Evolutionary conservation across 768 basidiomycete species (phyloP).

Genomic region (Suillus ampliporus): DNA sequence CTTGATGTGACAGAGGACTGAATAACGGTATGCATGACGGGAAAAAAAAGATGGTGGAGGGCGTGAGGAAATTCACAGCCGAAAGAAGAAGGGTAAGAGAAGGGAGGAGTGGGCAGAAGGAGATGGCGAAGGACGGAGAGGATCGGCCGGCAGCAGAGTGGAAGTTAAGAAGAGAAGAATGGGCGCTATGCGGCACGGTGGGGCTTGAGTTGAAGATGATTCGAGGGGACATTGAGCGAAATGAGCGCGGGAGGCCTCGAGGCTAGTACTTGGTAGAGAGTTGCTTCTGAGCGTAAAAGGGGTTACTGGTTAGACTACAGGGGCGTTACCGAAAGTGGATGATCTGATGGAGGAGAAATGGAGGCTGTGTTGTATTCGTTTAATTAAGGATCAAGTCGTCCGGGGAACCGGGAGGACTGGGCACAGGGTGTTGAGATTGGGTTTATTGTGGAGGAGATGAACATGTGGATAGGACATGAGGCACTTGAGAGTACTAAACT

Average conservation of each 20-base stretch:
- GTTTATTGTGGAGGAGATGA: slow-evolving; percentile 8
- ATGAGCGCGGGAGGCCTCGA: slow-evolving; percentile 9
- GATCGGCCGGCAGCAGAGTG: not conserved
- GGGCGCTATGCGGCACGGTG: slow-evolving; percentile 9
- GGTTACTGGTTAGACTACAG: not conserved
- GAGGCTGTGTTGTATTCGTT: not conserved
- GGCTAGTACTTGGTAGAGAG: not conserved
- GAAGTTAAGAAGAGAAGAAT: slow-evolving; percentile 3
- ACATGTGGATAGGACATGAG: slow-evolving; percentile 6
- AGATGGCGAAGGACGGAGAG: not conserved
- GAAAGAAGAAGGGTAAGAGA: not conserved
- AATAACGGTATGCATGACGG: not conserved
- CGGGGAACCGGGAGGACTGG: slow-evolving; percentile 1
- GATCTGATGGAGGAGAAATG: not conserved
- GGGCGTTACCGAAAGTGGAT: not conserved
- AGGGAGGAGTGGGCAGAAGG: not conserved
- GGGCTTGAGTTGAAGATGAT: not conserved
- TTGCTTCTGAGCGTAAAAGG: too few relatives aligned
- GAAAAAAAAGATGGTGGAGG: not conserved
- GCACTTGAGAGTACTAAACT: not conserved
- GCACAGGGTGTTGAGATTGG: slow-evolving; percentile 6
- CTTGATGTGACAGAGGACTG: not conserved
- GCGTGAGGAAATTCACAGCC: not conserved
- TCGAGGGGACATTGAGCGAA: not conserved
- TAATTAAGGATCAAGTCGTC: slow-evolving; percentile 10